These are phyloP conservation scores for Teratosphaeria destructans DNA, from an alignment of 2,329 filamentous ascomycete species.

Conservation along the genomic window DNA sequence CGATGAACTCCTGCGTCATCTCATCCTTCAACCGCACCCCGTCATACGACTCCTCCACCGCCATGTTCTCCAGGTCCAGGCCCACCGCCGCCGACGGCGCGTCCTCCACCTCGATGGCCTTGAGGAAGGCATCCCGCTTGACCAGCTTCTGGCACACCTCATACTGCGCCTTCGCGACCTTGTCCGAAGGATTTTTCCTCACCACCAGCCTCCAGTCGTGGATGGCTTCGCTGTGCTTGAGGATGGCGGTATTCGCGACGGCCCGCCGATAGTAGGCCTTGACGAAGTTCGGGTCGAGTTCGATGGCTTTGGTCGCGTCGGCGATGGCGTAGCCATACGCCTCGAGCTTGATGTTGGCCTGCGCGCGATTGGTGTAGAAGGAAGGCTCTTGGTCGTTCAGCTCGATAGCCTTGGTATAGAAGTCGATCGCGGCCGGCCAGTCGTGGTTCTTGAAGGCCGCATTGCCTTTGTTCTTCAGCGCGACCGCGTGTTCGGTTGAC, in stretches of 20 bases:
- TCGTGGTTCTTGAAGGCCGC: slow-evolving; percentile 82
- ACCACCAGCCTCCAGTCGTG: slow-evolving; percentile 88
- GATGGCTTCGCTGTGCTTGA: slow-evolving; percentile 77
- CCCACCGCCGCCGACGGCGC: slow-evolving; percentile 87
- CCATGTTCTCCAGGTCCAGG: slow-evolving; percentile 76
- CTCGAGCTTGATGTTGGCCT: slow-evolving; percentile 93
- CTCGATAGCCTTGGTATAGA: slow-evolving; percentile 71
- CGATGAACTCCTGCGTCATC: slow-evolving; percentile 95
- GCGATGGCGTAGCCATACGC: slow-evolving; percentile 86
- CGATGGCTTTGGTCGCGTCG: slow-evolving; percentile 84
- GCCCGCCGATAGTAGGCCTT: slow-evolving; percentile 96
- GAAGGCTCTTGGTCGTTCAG: slow-evolving; percentile 73
- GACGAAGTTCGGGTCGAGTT: slow-evolving; percentile 75
- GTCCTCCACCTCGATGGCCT: slow-evolving; percentile 86
- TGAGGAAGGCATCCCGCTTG: slow-evolving; percentile 82
- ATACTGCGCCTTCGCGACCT: slow-evolving; percentile 81
- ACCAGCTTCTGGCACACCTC: slow-evolving; percentile 93
- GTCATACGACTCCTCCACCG: slow-evolving; percentile 75
- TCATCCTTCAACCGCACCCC: slow-evolving; percentile 64
- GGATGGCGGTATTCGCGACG: slow-evolving; percentile 80
- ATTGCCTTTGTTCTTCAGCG: slow-evolving; percentile 89
- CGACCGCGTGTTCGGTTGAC: slow-evolving; percentile 51
- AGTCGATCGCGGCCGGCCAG: slow-evolving; percentile 70
- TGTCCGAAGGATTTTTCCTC: slow-evolving; percentile 75
- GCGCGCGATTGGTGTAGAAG: slow-evolving; percentile 89